Conservation (phyloP, 768 basidiomycete genomes). For the Termitomyces heimii region DNA sequence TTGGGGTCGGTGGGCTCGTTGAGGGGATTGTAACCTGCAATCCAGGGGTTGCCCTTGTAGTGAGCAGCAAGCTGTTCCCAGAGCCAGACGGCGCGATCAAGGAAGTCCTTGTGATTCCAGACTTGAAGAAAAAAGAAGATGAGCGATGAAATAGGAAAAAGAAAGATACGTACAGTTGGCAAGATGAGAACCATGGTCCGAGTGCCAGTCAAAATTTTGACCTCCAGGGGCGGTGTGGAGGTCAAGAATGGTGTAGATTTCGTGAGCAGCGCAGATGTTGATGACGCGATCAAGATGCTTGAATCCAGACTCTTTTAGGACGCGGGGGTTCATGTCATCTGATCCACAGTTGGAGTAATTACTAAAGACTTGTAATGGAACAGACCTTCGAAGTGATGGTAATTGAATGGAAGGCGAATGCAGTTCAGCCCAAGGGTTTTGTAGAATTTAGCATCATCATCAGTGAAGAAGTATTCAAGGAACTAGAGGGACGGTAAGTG, state of each 20-base stretch:
- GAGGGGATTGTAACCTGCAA: conserved; percentile 82
- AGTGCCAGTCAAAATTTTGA: conserved; percentile 79
- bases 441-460: conserved; percentile 72
- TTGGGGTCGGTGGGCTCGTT: conserved; percentile 78
- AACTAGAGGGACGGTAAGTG: conserved; percentile 37
- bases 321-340: conserved; percentile 75
- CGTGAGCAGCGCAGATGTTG: conserved; percentile 64
- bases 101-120: conserved; percentile 84
- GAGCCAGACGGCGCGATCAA: conserved; percentile 71
- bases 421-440: conserved; percentile 76
- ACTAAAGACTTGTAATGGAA: background rate
- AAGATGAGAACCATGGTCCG: conserved; percentile 63
- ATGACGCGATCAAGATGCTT: conserved; percentile 83
- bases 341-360: background rate
- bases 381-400: conserved; percentile 62
- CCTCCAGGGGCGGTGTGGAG: conserved; percentile 73
- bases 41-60: conserved; percentile 75
- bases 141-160: background rate
- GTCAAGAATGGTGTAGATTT: conserved; percentile 79
- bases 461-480: conserved; percentile 78
- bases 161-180: conserved; percentile 40
- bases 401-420: conserved; percentile 72
- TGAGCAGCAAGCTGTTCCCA: conserved; percentile 74
- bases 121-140: conserved; percentile 27
- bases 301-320: conserved; percentile 69